Evolutionary conservation across 352 stramenopile species (phyloP).

Genomic region (Sclerospora graminicola): DNA sequence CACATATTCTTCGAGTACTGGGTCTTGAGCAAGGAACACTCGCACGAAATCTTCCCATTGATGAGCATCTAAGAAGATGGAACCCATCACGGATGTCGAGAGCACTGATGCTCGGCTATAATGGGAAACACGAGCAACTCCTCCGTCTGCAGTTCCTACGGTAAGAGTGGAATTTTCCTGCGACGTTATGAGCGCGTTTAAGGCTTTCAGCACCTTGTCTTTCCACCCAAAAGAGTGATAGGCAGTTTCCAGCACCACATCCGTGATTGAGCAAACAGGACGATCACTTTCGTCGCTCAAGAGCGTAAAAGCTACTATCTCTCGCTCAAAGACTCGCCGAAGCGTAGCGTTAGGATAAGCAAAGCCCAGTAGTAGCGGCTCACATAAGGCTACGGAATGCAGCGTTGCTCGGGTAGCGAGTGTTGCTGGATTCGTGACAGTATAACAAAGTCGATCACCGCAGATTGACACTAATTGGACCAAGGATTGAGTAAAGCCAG

Average conservation of each 20-base stretch:
- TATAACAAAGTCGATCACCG: conserved; percentile 47
- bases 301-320: conserved; percentile 42
- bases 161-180: conserved; percentile 6
- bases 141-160: conserved; percentile 5
- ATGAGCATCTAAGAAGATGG: conserved; percentile 41
- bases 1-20: conserved; percentile 62
- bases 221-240: conserved; percentile 54
- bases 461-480: conserved; percentile 38
- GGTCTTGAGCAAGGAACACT: conserved; percentile 36
- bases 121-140: conserved; percentile 12
- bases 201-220: conserved; percentile 33
- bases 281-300: conserved; percentile 28
- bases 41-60: conserved; percentile 48
- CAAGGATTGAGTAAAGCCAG: conserved; percentile 8
- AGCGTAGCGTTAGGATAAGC: conserved; percentile 21
- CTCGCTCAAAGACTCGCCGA: conserved; percentile 48
- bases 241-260: conserved; percentile 28
- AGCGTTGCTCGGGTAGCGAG: conserved; percentile 28
- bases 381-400: conserved; percentile 35
- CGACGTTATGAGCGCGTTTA: conserved; percentile 26
- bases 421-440: conserved; percentile 26
- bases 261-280: conserved; percentile 33
- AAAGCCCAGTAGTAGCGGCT: conserved; percentile 46
- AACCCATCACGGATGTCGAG: conserved; percentile 26
- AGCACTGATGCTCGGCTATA: conserved; percentile 39